These are phyloP conservation scores for Colletotrichum horii DNA, from an alignment of 2,329 filamentous ascomycete genomes.

Conservation along the genomic window DNA sequence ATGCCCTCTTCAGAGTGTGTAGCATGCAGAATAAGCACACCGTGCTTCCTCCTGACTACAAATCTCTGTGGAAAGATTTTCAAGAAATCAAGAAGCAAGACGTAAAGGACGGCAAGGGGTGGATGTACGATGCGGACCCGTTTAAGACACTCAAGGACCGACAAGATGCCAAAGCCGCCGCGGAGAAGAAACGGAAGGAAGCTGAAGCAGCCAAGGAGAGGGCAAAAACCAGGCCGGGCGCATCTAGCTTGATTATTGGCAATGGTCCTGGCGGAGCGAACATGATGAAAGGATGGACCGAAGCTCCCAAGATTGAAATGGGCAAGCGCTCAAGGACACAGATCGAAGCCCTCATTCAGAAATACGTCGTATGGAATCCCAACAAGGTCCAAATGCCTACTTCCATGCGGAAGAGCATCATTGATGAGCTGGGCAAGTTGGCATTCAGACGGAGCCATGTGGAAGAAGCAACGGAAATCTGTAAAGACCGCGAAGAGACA, in stretches of 20 bases:
- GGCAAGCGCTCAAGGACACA: conserved; percentile 79
- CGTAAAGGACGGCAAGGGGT: conserved; percentile 74
- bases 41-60: conserved; percentile 90
- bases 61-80: conserved; percentile 91
- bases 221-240: conserved; percentile 67
- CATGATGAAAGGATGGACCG: conserved; percentile 78
- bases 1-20: conserved; percentile 87
- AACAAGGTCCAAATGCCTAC: conserved; percentile 71
- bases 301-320: conserved; percentile 91
- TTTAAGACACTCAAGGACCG: conserved; percentile 82
- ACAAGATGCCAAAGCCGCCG: conserved; percentile 75
- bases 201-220: conserved; percentile 71
- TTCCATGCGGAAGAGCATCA: conserved; percentile 60
- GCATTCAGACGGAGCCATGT: conserved; percentile 91
- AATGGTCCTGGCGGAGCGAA: conserved; percentile 48
- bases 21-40: conserved; percentile 97
- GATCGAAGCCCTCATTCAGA: conserved; percentile 80
- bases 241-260: conserved; percentile 59
- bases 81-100: conserved; percentile 82
- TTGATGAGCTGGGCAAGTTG: conserved; percentile 77
- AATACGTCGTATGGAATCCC: conserved; percentile 86
- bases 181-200: conserved; percentile 82
- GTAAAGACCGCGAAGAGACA: conserved; percentile 90
- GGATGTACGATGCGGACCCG: conserved; percentile 96
- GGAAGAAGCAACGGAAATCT: conserved; percentile 84